These are phyloP conservation scores for Erodium moschatum DNA, from an alignment of 441 rosid genomes.

Conservation along the genomic window DNA sequence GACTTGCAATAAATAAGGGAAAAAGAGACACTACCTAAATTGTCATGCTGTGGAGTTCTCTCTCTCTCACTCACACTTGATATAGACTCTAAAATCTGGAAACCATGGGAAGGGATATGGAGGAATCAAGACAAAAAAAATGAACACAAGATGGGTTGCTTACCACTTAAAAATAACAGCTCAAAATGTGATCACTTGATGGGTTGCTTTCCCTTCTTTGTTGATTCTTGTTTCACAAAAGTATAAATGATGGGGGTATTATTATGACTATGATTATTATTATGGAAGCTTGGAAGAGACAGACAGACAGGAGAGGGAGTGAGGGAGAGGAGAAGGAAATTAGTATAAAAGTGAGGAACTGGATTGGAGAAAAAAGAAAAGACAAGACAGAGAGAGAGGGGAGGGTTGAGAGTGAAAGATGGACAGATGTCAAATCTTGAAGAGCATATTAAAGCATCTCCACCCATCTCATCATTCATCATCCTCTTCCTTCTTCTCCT, in stretches of 20 bases:
- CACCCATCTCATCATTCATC: conserved; percentile 26
- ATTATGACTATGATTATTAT: background rate
- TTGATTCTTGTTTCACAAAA: conserved; percentile 13
- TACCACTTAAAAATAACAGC: conserved; percentile 25
- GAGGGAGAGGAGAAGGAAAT: background rate
- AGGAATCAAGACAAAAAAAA: too few species aligned
- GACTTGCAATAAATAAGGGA: conserved; percentile 8
- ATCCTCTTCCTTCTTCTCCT: background rate
- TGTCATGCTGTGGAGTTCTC: conserved; percentile 20
- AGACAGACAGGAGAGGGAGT: background rate
- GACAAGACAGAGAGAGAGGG: background rate
- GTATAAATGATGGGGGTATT: background rate
- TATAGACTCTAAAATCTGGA: background rate
- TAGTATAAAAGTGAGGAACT: background rate
- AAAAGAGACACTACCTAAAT: conserved; percentile 21
- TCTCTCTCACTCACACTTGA: conserved; percentile 11
- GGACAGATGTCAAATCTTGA: conserved; percentile 44
- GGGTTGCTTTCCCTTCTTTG: background rate
- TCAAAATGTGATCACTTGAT: conserved; percentile 19
- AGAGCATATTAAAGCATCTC: conserved; percentile 43
- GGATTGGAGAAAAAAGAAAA: conserved; percentile 3
- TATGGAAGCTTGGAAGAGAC: conserved; percentile 13
- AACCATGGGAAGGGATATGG: conserved; percentile 8
- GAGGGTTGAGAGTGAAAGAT: conserved; percentile 4
- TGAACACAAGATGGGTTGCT: conserved; percentile 15